phyloP scores from a whole-genome alignment of 768 basidiomycete genomes.

The Guyanaporus albipodus region DNA sequence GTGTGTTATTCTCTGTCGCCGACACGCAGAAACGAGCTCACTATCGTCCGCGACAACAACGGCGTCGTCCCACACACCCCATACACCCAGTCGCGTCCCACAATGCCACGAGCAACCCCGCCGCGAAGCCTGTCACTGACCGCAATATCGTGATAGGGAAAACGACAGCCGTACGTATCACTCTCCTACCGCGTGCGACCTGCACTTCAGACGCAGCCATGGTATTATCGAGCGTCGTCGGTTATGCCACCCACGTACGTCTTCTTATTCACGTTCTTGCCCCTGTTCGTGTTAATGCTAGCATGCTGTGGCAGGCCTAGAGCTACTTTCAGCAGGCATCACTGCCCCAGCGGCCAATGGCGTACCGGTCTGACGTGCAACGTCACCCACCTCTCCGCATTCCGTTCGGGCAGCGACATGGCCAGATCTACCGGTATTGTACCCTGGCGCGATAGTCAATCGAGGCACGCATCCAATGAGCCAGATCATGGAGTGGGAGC shows the following conservation, averaged over 20 bases:
- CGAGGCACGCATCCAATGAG: too few relatives aligned
- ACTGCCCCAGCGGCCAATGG: slow-evolving; percentile 77
- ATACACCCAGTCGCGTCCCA: slow-evolving; percentile 48
- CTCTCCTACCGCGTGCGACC: background rate
- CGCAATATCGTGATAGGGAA: slow-evolving; percentile 54
- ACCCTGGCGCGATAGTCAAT: too few relatives aligned
- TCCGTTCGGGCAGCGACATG: slow-evolving; percentile 45
- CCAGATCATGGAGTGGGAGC: too few relatives aligned
- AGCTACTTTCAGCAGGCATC: slow-evolving; percentile 70
- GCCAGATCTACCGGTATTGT: too few relatives aligned
- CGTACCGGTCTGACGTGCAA: slow-evolving; percentile 72
- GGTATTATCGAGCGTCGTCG: slow-evolving; percentile 82
- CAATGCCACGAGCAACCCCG: slow-evolving; percentile 35
- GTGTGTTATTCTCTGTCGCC: slow-evolving; percentile 48
- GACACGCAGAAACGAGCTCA: slow-evolving; percentile 41
- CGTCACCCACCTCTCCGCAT: slow-evolving; percentile 81
- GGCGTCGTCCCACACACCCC: slow-evolving; percentile 49
- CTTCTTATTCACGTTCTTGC: background rate
- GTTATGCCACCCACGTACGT: slow-evolving; percentile 63
- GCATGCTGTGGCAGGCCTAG: slow-evolving; percentile 62
- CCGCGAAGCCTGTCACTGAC: slow-evolving; percentile 37
- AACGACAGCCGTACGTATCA: slow-evolving; percentile 52
- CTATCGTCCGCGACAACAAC: slow-evolving; percentile 46
- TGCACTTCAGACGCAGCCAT: slow-evolving; percentile 54
- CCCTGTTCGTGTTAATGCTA: slow-evolving; percentile 19